Base-by-base conservation (phyloP, 2,329 filamentous ascomycete species). In the Phialophora verrucosa region DNA sequence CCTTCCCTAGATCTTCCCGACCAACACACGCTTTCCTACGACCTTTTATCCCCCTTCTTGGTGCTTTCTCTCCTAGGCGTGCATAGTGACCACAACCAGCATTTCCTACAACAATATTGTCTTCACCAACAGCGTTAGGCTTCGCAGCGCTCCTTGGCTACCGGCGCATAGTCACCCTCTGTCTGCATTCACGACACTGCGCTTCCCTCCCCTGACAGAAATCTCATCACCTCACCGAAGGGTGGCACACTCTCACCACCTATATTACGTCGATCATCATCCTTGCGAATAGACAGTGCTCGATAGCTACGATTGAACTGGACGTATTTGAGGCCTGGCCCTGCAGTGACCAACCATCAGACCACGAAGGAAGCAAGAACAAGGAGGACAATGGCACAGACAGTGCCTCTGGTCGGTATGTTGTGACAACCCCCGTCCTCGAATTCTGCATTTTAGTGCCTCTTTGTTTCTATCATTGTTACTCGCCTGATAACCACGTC, bases 331-430 rank as follows among this genome's bases (percentile, higher is more conserved):
- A 29, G 49, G 12, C 25, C 20, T 14, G 49, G n/a, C 27, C 10
- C 11, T 53, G 14, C 49, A 25, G 23, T 53, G 20, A 53, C 14
- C 11, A 10, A 27, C 49, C 23, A 51, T 29, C n/a, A 31, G 11
- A 54, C n/a, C 25, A 10, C 49, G 3, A 12, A 51, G 49, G 11
- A 27, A 5, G 25, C 11, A 54, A 32, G n/a, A 59, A 23, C 25
- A 25, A 63, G 32, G 53, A 56, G 44, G 29, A 62, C 59, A 55
- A 69, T 69, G 67, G 67, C 67, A 60, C 64, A 67, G 57, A 32
- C 67, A 57, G 67, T 62, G 32, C 47, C 64, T 17, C 25, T 65
- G 35, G 51, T 60, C 50, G 67, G 67, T 69, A 66, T 35, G 67
- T 69, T 35, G 25, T 14, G 12, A 32, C 49, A 23, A 49, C 27